Evolutionary conservation across 345 rosid species (phyloP).

Genomic region (Lepidium sativum): DNA sequence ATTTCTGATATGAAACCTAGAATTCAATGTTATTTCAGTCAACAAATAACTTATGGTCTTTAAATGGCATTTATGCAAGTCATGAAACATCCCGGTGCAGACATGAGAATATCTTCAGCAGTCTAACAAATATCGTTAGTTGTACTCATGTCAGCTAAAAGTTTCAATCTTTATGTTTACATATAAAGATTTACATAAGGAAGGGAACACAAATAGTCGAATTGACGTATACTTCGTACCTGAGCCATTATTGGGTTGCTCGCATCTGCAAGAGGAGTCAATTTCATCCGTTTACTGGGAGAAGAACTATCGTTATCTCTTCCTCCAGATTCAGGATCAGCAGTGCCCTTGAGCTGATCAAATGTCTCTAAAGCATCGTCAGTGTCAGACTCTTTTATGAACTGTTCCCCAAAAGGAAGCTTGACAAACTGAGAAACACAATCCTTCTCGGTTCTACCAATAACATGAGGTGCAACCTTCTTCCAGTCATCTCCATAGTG

Average conservation of each 20-base stretch:
- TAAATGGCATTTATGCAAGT: neutral
- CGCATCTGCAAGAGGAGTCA: constrained; percentile 86
- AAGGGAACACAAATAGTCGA: neutral
- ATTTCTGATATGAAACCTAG: neutral
- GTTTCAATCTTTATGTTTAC: neutral
- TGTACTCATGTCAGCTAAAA: neutral
- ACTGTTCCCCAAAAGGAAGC: constrained; percentile 85
- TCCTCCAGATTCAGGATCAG: constrained; percentile 30
- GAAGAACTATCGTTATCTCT: constrained; percentile 26
- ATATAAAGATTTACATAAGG: neutral
- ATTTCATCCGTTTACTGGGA: constrained; percentile 46
- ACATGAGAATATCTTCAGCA: neutral
- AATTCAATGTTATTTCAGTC: neutral
- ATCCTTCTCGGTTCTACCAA: constrained; percentile 79
- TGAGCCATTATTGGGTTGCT: constrained; percentile 99
- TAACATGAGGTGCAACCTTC: constrained; percentile 74
- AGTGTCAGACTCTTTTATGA: constrained; percentile 32
- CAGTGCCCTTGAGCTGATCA: constrained; percentile 26
- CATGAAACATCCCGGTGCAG: neutral
- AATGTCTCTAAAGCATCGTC: constrained; percentile 33
- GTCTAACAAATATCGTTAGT: neutral
- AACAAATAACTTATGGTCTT: neutral
- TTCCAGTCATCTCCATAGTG: constrained; percentile 88
- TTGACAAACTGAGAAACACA: constrained; percentile 71
- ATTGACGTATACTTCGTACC: constrained; percentile 32